Percentiles rank a stretch among this genome's conserved stretches.
Evolutionary conservation across 768 basidiomycete genomes (phyloP).

Genomic region (Hypholoma sublateritium): DNA sequence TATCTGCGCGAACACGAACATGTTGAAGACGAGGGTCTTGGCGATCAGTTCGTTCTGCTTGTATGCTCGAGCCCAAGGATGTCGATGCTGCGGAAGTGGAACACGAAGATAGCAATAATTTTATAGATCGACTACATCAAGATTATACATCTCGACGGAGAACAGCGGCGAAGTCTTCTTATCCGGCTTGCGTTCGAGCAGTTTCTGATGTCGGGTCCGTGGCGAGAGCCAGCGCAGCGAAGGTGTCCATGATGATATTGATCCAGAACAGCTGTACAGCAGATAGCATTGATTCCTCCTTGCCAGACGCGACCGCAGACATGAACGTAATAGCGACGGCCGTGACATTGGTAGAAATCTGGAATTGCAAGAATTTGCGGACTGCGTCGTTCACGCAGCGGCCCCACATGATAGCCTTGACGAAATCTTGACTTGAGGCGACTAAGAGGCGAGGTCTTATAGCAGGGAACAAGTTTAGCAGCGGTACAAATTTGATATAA

Average conservation of each 20-base stretch:
- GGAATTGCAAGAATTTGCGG: constrained; percentile 96
- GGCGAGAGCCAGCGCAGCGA: constrained; percentile 95
- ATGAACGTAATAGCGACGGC: constrained; percentile 94
- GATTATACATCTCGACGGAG: constrained; percentile 94
- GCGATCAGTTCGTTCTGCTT: constrained; percentile 46
- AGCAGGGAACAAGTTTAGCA: too few relatives aligned
- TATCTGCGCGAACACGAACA: constrained; percentile 98
- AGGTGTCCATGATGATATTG: constrained; percentile 98
- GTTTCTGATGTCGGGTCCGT: constrained; percentile 88
- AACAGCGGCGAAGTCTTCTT: constrained; percentile 87
- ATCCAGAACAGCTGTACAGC: constrained; percentile 99
- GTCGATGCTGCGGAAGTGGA: constrained; percentile 79
- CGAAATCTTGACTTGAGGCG: constrained; percentile 97
- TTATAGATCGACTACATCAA: constrained; percentile 88
- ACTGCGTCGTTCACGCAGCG: constrained; percentile 98
- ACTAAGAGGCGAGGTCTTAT: constrained; percentile 95
- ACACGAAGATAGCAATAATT: constrained; percentile 75
- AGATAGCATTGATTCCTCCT: constrained; percentile 83
- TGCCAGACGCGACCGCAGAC: constrained; percentile 75
- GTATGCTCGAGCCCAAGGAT: constrained; percentile 64
- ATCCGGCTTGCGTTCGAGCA: constrained; percentile 90
- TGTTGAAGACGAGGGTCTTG: constrained; percentile 92
- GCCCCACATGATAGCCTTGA: constrained; percentile 98
- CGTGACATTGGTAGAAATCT: constrained; percentile 91
- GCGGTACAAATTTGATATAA: constrained; percentile 80